Evolutionary conservation across 768 basidiomycete genomes (phyloP).

Genomic region (Xanthoconium stramineum): DNA sequence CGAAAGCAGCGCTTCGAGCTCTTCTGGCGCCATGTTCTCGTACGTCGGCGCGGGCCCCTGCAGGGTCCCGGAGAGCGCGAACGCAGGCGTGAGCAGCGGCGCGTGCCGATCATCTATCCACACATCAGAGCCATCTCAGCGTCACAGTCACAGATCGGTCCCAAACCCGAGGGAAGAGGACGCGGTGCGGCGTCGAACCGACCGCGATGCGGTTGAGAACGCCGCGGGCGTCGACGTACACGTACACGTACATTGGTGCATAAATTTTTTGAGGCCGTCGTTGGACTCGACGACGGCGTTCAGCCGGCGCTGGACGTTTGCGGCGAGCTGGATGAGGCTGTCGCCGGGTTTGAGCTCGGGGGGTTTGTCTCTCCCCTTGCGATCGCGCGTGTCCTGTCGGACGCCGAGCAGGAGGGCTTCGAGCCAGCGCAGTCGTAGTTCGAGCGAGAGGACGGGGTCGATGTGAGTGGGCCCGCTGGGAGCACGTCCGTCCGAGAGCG

Average conservation of each 20-base stretch:
- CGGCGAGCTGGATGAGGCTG: constrained; percentile 56
- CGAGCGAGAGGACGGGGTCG: constrained; percentile 65
- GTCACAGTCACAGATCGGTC: background rate
- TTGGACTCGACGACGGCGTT: constrained; percentile 59
- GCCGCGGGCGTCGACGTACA: constrained; percentile 38
- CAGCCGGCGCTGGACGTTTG: constrained; percentile 57
- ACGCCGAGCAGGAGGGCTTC: constrained; percentile 74
- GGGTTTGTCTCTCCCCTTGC: constrained; percentile 34
- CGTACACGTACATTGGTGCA: constrained; percentile 68
- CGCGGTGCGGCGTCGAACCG: too few species aligned
- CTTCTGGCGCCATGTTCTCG: constrained; percentile 61
- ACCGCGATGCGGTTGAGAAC: too few species aligned
- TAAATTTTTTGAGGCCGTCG: constrained; percentile 71
- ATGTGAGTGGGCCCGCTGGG: constrained; percentile 32
- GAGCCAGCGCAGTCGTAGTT: constrained; percentile 75
- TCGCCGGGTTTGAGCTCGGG: constrained; percentile 48
- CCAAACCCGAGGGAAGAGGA: background rate
- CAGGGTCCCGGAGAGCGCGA: constrained; percentile 66
- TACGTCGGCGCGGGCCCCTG: constrained; percentile 50
- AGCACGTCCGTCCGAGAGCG: constrained; percentile 7
- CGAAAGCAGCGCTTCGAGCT: constrained; percentile 64
- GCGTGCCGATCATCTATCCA: constrained; percentile 71
- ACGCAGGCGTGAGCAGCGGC: constrained; percentile 68
- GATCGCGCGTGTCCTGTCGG: constrained; percentile 44
- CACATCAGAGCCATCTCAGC: too few species aligned